Evolutionary conservation across 371 early-diverging fungal genomes (phyloP), one percentile per base, ranked within the genome.

Genomic region (Parasitella parasitica): DNA sequence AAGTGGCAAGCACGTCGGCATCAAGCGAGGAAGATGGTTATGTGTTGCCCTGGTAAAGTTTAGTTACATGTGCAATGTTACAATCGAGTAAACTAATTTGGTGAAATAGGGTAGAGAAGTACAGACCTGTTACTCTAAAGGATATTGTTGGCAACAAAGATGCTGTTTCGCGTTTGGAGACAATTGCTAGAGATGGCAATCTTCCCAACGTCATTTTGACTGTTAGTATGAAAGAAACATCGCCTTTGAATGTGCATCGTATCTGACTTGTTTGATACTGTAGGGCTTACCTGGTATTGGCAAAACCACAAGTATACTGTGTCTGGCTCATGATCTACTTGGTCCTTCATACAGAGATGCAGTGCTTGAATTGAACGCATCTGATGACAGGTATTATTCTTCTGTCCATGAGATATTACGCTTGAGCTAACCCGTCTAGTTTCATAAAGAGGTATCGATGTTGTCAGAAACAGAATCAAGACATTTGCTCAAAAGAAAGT

Each of bases 271-370:
- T 32, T 32, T n/a, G n/a, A 1, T 32, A 32, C 11, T 32, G 28
- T 62, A 92, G 91, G 96, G 99, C 15, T 78, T 97, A 15, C 99
- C 99, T 0, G 99, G 99, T 64, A 99, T 98, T 57, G 99, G 99
- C 61, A 99, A 99, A 76, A 99, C 99, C 0, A 99, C 99, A 1
- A 92, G 93, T 71, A 94, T 98, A 39, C 76, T 93, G 30, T 96
- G 97, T 58, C 80, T 99, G 43, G 98, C 96, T 13, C 86, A 86
- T 65, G 93, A 90, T 64, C 78, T 96, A 52, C 84, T 97, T 4
- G 94, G 94, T 1, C 66, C 84, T n/a, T 77, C 87, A 6, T 90
- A 86, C 72, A 95, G 95, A 72, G 96, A 98, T 54, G 92, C 90
- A 7, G 91, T 96, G 5, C 72, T 97, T 48, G 98, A 99, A 75